phyloP scores from a whole-genome alignment of 78 protist species.

The Dictyostelium capitatum region DNA sequence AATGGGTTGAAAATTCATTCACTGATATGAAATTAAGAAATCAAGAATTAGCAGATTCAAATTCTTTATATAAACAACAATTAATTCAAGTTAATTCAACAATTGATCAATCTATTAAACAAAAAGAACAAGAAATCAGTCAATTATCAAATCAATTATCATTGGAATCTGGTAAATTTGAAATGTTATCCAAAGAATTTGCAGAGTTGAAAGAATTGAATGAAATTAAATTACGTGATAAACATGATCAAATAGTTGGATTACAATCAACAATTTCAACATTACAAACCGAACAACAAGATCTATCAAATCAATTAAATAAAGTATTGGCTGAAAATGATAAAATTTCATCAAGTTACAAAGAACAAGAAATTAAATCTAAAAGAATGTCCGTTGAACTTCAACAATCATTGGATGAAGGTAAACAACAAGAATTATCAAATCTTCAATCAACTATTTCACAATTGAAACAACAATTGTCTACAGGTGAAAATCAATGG shows the following conservation, averaged over 20 bases:
- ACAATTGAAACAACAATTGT: conserved; percentile 13
- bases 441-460: neutral
- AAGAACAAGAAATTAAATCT: conserved; percentile 43
- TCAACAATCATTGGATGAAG: conserved; percentile 51
- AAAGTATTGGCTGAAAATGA: neutral
- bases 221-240: neutral
- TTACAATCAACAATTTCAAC: neutral
- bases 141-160: neutral
- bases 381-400: conserved; percentile 45
- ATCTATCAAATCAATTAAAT: neutral
- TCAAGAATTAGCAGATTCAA: conserved; percentile 20
- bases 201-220: neutral
- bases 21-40: conserved; percentile 44
- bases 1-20: conserved; percentile 46
- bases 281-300: neutral
- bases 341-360: neutral
- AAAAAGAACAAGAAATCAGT: neutral
- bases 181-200: neutral
- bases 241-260: neutral
- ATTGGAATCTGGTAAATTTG: neutral
- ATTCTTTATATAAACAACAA: conserved; percentile 3
- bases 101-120: neutral
- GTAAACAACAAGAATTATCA: conserved; percentile 41
- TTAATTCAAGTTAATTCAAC: neutral
- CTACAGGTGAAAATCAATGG: neutral